phyloP scores from a whole-genome alignment of 495 filamentous ascomycete species.

The Talaromyces trachyspermus region DNA sequence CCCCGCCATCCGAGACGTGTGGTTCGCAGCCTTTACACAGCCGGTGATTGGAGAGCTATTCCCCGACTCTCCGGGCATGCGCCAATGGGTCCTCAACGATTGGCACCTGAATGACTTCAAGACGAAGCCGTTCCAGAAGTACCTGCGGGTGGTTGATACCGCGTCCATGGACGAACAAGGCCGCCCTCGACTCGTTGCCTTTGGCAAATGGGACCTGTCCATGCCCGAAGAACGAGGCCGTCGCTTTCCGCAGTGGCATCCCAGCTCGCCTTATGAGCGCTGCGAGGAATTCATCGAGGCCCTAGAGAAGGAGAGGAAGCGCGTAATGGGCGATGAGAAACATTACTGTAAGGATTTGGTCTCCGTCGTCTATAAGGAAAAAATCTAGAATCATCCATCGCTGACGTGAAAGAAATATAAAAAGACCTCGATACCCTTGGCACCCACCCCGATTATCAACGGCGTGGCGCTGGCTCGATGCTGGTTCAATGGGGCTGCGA shows the following conservation, averaged over 20 bases:
- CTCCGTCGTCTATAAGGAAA: background rate
- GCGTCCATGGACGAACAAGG: slow-evolving; percentile 1
- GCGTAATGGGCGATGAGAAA: slow-evolving; percentile 20
- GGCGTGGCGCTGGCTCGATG: slow-evolving; percentile 41
- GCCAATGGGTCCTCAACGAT: slow-evolving; percentile 7
- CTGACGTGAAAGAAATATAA: slow-evolving; percentile 1
- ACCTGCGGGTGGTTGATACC: slow-evolving; percentile 2
- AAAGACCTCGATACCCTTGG: slow-evolving; percentile 42
- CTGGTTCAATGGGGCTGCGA: slow-evolving; percentile 45
- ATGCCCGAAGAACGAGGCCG: slow-evolving; percentile 6
- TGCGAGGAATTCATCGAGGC: slow-evolving; percentile 14
- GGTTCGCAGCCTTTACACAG: slow-evolving; percentile 22
- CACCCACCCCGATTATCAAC: slow-evolving; percentile 40
- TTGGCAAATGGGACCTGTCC: slow-evolving; percentile 7
- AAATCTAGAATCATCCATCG: background rate
- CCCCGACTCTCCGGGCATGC: slow-evolving; percentile 7
- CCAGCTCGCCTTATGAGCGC: slow-evolving; percentile 7
- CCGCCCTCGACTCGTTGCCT: background rate
- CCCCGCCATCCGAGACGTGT: slow-evolving; percentile 16
- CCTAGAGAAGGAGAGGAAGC: slow-evolving; percentile 13
- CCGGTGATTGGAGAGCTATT: slow-evolving; percentile 7
- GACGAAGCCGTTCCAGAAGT: slow-evolving; percentile 5
- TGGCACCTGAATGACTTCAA: slow-evolving; percentile 5
- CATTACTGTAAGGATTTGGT: slow-evolving; percentile 18
- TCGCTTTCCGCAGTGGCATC: slow-evolving; percentile 8